Percentiles rank a stretch among this genome's conserved stretches.
phyloP scores from a whole-genome alignment of 2,329 filamentous ascomycete species.

The Alternaria incomplexa region DNA sequence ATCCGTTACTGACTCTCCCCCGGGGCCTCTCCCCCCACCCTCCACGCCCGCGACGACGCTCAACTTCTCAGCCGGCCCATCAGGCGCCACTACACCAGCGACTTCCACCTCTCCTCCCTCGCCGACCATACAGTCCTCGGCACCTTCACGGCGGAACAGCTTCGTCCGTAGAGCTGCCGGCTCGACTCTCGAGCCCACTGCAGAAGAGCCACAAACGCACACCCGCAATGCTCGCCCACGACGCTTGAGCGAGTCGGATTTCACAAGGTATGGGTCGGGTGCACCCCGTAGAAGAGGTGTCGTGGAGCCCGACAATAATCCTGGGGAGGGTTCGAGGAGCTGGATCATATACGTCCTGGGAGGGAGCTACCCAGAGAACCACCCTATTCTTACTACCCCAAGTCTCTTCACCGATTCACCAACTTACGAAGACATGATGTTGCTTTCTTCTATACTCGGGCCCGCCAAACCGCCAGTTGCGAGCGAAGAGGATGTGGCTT shows the following conservation, averaged over 20 bases:
- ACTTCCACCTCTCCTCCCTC: constrained; percentile 40
- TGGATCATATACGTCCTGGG: constrained; percentile 77
- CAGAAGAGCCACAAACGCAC: constrained; percentile 47
- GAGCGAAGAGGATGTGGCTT: constrained; percentile 67
- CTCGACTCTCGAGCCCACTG: constrained; percentile 52
- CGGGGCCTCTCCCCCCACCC: constrained; percentile 66
- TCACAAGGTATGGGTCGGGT: constrained; percentile 66
- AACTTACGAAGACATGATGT: constrained; percentile 75
- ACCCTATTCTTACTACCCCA: constrained; percentile 72
- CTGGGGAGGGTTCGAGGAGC: constrained; percentile 65
- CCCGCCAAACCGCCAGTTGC: constrained; percentile 73
- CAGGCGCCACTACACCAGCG: constrained; percentile 54
- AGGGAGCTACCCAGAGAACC: constrained; percentile 72
- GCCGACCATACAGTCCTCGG: constrained; percentile 43
- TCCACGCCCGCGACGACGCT: constrained; percentile 66
- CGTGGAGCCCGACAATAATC: constrained; percentile 62
- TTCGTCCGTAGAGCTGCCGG: constrained; percentile 49
- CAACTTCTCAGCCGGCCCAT: constrained; percentile 61
- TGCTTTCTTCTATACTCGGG: constrained; percentile 69
- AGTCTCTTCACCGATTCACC: constrained; percentile 74
- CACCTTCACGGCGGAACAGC: constrained; percentile 49
- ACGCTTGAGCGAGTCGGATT: constrained; percentile 65
- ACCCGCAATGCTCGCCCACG: constrained; percentile 58
- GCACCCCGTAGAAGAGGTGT: constrained; percentile 68
- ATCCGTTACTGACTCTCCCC: constrained; percentile 60